A percentile compares a stretch with the other conserved stretches of the same genome.
Evolutionary conservation across 176 grass and related monocot species (phyloP).

Genomic region (Hyparrhenia diplandra): DNA sequence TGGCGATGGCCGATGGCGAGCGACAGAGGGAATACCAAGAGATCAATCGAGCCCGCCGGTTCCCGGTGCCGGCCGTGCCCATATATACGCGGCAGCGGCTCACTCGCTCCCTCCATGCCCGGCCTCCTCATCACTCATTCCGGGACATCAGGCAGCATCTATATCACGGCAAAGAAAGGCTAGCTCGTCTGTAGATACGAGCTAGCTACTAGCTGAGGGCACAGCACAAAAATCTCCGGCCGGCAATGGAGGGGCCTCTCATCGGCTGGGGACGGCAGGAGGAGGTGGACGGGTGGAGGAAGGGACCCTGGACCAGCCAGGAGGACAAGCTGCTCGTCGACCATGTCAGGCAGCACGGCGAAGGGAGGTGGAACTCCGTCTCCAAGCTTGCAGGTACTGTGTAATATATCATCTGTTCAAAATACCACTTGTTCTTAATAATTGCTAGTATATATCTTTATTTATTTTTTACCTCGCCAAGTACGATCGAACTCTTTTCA

Average conservation of each 20-base stretch:
- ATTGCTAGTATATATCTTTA: not conserved
- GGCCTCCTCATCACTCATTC: slow-evolving; percentile 10
- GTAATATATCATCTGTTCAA: too few relatives aligned
- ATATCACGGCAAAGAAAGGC: slow-evolving; percentile 4
- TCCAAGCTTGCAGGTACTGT: slow-evolving; percentile 77
- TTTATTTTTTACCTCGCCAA: not conserved
- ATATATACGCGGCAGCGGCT: slow-evolving; percentile 51
- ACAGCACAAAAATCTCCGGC: not conserved
- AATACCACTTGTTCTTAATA: not conserved
- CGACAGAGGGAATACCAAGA: not conserved
- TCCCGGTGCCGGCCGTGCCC: not conserved
- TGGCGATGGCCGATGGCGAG: not conserved
- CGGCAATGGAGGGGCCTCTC: slow-evolving; percentile 35
- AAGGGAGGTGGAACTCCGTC: slow-evolving; percentile 93
- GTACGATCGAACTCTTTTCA: not conserved
- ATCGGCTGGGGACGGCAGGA: slow-evolving; percentile 31
- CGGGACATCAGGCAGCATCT: slow-evolving; percentile 34
- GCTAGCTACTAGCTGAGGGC: not conserved
- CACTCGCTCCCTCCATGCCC: slow-evolving; percentile 16
- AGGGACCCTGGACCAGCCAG: slow-evolving; percentile 86
- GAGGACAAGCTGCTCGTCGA: slow-evolving; percentile 79
- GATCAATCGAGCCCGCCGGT: not conserved
- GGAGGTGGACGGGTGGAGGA: slow-evolving; percentile 66
- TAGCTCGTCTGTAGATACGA: not conserved
- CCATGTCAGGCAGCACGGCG: slow-evolving; percentile 79